Conservation (phyloP, 129 eudicot genomes). For the Pittosporum tobira region DNA sequence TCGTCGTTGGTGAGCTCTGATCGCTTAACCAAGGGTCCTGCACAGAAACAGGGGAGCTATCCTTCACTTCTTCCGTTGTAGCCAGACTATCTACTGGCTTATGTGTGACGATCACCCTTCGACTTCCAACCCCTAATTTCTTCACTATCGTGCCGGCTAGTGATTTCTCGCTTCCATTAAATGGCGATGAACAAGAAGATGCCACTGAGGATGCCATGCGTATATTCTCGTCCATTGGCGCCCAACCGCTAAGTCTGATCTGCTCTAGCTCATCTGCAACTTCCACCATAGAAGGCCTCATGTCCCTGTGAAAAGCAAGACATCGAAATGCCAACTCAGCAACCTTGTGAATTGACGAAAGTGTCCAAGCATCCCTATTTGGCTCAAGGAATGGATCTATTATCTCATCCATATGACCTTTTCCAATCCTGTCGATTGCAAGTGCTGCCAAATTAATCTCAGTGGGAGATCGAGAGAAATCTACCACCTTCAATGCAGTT, state of each 20-base stretch:
- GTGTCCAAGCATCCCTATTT: slow-evolving; percentile 77
- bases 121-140: slow-evolving; percentile 47
- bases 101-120: slow-evolving; percentile 36
- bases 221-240: slow-evolving; percentile 42
- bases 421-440: slow-evolving; percentile 69
- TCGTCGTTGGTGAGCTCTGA: slow-evolving; percentile 70
- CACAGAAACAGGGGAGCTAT: slow-evolving; percentile 56
- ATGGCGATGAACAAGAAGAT: slow-evolving; percentile 58
- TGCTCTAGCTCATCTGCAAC: slow-evolving; percentile 87
- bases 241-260: slow-evolving; percentile 61
- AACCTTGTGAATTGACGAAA: slow-evolving; percentile 67
- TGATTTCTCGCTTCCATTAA: slow-evolving; percentile 53
- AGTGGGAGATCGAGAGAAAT: slow-evolving; percentile 57
- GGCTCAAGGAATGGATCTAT: slow-evolving; percentile 73
- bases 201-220: slow-evolving; percentile 53
- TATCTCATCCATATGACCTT: slow-evolving; percentile 70
- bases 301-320: slow-evolving; percentile 83
- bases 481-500: slow-evolving; percentile 80
- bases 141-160: slow-evolving; percentile 14
- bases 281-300: slow-evolving; percentile 93
- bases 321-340: slow-evolving; percentile 96
- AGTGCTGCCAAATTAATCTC: slow-evolving; percentile 90
- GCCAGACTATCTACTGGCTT: slow-evolving; percentile 25
- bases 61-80: slow-evolving; percentile 40
- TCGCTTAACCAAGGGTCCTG: slow-evolving; percentile 65